phyloP scores from a whole-genome alignment of 805 yeast species.

The Aciculoconidium aculeatum region DNA sequence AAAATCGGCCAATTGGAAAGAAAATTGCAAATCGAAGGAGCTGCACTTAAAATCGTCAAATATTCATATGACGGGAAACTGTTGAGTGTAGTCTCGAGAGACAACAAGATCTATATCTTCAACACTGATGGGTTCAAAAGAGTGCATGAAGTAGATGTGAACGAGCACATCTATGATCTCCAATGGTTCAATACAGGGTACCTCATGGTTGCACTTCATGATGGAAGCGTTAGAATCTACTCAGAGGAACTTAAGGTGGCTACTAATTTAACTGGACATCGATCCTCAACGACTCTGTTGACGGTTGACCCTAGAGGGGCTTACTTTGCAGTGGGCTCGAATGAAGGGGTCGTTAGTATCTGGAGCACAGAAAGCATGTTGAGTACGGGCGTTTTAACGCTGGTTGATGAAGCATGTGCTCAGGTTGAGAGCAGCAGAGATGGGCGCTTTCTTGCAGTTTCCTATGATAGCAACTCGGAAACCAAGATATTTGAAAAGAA shows the following conservation, averaged over 20 bases:
- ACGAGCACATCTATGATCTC: conserved; percentile 33
- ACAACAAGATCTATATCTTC: conserved; percentile 30
- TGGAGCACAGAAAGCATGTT: conserved; percentile 42
- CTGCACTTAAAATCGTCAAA: conserved; percentile 14
- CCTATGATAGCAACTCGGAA: conserved; percentile 38
- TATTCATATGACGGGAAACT: conserved; percentile 45
- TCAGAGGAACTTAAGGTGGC: no score
- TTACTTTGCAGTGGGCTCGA: conserved; percentile 47
- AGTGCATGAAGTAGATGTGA: conserved; percentile 17
- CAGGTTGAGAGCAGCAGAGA: conserved; percentile 38
- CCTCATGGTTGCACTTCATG: conserved; percentile 37
- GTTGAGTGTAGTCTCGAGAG: conserved; percentile 39
- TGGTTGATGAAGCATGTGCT: conserved; percentile 39
- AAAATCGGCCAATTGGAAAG: conserved; percentile 30
- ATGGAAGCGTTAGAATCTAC: conserved; percentile 37
- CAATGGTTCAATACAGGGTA: conserved; percentile 39
- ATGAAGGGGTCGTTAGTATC: conserved; percentile 49
- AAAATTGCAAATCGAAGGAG: conserved; percentile 23
- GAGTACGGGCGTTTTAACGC: conserved; percentile 28
- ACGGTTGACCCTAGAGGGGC: conserved; percentile 49
- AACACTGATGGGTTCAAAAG: conserved; percentile 26
- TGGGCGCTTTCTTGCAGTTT: conserved; percentile 40
- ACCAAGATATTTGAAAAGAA: conserved; percentile 34
- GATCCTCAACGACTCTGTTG: conserved; percentile 43
- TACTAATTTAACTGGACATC: conserved; percentile 33